These are phyloP conservation scores for Blastobotrys terrestris DNA, from an alignment of 805 yeast genomes.

Conservation along the genomic window DNA sequence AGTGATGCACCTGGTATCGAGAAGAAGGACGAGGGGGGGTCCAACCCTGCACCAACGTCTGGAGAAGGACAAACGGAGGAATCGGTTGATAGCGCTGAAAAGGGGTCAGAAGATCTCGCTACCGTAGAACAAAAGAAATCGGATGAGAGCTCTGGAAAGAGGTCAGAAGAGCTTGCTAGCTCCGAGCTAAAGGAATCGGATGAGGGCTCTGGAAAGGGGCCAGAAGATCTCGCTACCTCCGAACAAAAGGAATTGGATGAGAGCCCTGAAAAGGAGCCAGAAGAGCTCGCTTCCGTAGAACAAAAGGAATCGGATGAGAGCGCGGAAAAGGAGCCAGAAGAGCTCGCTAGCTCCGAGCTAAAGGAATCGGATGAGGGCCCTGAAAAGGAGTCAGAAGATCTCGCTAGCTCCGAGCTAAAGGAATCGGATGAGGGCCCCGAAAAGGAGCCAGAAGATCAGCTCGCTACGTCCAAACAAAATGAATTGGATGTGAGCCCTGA, in stretches of 20 bases:
- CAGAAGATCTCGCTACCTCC: too few species aligned
- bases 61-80: background rate
- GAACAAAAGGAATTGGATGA: background rate
- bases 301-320: background rate
- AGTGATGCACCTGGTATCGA: background rate
- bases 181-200: too few species aligned
- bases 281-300: constrained; percentile 1
- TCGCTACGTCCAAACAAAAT: background rate
- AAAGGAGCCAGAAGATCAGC: background rate
- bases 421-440: background rate
- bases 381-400: background rate
- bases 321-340: constrained; percentile 1
- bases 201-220: too few species aligned
- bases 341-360: background rate
- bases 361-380: background rate
- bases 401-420: background rate
- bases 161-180: too few species aligned
- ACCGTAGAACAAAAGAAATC: too few species aligned
- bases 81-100: too few species aligned
- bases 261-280: constrained; percentile 1
- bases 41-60: background rate
- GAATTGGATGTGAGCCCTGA: background rate
- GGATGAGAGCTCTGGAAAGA: too few species aligned
- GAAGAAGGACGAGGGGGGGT: background rate
- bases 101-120: too few species aligned